phyloP scores from a whole-genome alignment of 2,329 filamentous ascomycete genomes.

The Aspergillus ochraceoroseus region DNA sequence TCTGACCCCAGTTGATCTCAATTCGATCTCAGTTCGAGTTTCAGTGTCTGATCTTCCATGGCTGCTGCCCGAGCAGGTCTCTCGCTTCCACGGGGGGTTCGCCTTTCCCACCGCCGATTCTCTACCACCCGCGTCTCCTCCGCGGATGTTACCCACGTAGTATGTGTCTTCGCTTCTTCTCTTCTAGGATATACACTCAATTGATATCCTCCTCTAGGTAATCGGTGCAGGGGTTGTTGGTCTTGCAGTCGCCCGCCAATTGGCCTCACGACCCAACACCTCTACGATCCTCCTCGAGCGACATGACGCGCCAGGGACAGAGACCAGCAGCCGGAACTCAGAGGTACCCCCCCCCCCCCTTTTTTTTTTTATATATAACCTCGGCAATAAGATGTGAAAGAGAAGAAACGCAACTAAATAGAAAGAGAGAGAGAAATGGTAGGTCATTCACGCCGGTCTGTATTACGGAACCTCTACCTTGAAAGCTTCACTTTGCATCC shows the following conservation, averaged over 20 bases:
- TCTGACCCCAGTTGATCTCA: neutral
- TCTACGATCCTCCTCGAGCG: conserved; percentile 77
- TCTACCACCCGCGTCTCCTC: conserved; percentile 39
- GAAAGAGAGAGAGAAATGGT: too few relatives aligned
- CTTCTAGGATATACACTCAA: neutral
- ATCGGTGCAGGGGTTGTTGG: conserved; percentile 72
- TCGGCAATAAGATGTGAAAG: too few relatives aligned
- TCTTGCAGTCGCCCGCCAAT: conserved; percentile 68
- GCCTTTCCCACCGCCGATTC: conserved; percentile 34
- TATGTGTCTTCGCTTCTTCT: conserved; percentile 21
- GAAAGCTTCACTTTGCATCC: conserved; percentile 78
- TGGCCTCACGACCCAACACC: conserved; percentile 57
- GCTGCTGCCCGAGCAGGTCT: conserved; percentile 13
- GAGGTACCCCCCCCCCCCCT: conserved; percentile 51
- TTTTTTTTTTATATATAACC: neutral
- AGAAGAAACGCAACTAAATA: neutral
- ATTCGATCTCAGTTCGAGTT: too few relatives aligned
- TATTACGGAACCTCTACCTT: conserved; percentile 75
- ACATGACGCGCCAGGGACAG: conserved; percentile 68
- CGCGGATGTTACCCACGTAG: conserved; percentile 61
- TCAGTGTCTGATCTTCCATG: too few relatives aligned
- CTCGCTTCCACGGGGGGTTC: conserved; percentile 12
- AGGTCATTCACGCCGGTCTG: conserved; percentile 90
- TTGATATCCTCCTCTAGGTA: conserved; percentile 41
- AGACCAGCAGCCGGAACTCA: conserved; percentile 85